Evolutionary conservation across 2,329 filamentous ascomycete genomes (phyloP).

Genomic region (Elsinoe batatas): DNA sequence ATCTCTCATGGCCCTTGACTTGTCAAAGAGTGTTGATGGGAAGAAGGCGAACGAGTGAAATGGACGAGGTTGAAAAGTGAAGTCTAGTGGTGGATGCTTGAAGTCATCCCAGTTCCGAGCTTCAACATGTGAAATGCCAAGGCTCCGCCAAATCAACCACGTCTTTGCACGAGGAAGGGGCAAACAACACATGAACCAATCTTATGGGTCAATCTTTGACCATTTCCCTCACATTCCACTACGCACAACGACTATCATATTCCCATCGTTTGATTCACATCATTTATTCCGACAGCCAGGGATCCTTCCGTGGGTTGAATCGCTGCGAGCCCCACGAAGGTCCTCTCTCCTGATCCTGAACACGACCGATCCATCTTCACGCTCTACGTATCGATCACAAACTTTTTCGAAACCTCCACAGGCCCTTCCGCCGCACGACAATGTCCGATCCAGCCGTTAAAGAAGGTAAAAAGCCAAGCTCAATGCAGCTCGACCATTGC

Average conservation of each 20-base stretch:
- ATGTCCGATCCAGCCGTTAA: not conserved
- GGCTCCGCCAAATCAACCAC: not conserved
- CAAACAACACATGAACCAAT: not conserved
- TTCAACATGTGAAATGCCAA: not conserved
- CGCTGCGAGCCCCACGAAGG: too few relatives aligned
- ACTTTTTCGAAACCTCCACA: too few relatives aligned
- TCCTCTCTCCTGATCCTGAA: too few relatives aligned
- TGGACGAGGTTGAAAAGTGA: too few relatives aligned
- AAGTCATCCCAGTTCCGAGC: too few relatives aligned
- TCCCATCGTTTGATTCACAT: not conserved
- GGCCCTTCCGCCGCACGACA: too few relatives aligned
- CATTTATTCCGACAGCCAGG: too few relatives aligned
- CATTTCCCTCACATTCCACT: too few relatives aligned
- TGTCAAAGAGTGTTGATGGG: not conserved
- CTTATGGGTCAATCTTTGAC: not conserved
- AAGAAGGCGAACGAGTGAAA: not conserved
- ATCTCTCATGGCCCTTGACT: constrained; percentile 4
- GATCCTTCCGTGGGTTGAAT: too few relatives aligned
- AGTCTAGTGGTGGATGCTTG: too few relatives aligned
- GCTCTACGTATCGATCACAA: too few relatives aligned
- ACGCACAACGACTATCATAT: not conserved
- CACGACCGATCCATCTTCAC: too few relatives aligned
- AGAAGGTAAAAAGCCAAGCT: not conserved
- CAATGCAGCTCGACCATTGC: not conserved
- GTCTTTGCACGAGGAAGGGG: not conserved